Evolutionary conservation across 139 green algal genomes (phyloP), one percentile per base, ranked within the genome.

Genomic region (Asterochloris sp.): DNA sequence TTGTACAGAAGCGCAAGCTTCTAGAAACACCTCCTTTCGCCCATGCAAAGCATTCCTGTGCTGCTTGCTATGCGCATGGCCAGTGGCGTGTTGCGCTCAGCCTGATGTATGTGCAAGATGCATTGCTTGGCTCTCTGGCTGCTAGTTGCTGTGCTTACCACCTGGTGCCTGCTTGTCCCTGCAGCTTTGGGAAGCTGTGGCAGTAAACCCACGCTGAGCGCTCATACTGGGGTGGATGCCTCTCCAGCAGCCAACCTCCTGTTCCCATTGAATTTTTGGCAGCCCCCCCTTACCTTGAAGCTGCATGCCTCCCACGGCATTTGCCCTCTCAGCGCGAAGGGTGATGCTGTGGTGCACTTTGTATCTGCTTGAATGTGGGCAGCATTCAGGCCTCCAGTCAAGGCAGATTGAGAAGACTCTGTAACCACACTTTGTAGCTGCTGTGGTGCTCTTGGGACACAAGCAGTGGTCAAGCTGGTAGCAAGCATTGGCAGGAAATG

Each of bases 361-460:
- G 66, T 24, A 71, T 24, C 4, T 21, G 66, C 66, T 26, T 24
- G 9, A 6, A 71, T 10, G 66, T 26, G 66, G 17, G 66, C 66
- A 71, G 66, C 66, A 71, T 21, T 14, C 64, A 71, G 17, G 66
- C 66, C 66, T 71, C 66, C 66, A 76, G 69, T 19, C 23, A 76
- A 76, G 23, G 69, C 69, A 19, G n/a, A 28, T 38, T 28, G 24
- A 76, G 23, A 21, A 23, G 38, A 64, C 74, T 67, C 15, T 79
- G 74, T 79, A 13, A 79, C 74, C 17, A 64, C 74, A 26, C 13
- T 38, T 76, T 15, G 26, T 15, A 66, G 28, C 23, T 28, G 0
- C 78, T 76, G 10, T 78, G 77, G 27, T 78, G 54, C 23, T 27
- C 28, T 17, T 66, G 47, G 17, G 71, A 76, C 64, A 78, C 77